Percentiles rank a stretch among this genome's conserved stretches.
phyloP scores from a whole-genome alignment of 371 early-diverging fungal genomes.

The Lichtheimia ramosa region DNA sequence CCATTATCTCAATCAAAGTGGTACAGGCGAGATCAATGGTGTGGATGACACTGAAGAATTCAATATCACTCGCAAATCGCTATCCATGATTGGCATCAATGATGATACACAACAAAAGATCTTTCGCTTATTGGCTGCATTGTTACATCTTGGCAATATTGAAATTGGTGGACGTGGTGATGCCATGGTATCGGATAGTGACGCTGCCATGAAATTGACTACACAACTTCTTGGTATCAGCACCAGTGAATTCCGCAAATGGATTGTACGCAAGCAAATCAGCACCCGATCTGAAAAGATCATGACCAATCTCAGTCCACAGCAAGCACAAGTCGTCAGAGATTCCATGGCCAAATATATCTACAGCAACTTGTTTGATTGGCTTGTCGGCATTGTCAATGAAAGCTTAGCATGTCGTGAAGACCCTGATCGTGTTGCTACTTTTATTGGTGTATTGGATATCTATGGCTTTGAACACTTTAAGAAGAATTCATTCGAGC shows the following conservation, averaged over 20 bases:
- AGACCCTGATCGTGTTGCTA: conserved; percentile 40
- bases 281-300: conserved; percentile 87
- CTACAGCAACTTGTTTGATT: conserved; percentile 91
- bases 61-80: conserved; percentile 76
- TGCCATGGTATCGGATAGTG: conserved; percentile 74
- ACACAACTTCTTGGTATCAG: conserved; percentile 78
- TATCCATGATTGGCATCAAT: conserved; percentile 83
- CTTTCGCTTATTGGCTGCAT: conserved; percentile 84
- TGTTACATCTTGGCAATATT: conserved; percentile 93
- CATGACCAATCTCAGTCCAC: conserved; percentile 69
- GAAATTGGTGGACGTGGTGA: conserved; percentile 72
- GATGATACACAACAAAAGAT: conserved; percentile 80
- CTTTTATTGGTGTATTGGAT: conserved; percentile 96
- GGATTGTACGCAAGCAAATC: conserved; percentile 91
- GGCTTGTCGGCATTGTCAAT: conserved; percentile 87
- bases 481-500: conserved; percentile 98
- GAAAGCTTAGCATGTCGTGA: conserved; percentile 63
- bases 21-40: conserved; percentile 73
- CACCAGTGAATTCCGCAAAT: conserved; percentile 75
- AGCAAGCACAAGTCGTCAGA: conserved; percentile 79
- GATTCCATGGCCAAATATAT: conserved; percentile 95
- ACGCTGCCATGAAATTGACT: conserved; percentile 66
- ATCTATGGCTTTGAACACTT: conserved; percentile 98
- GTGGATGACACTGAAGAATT: conserved; percentile 93
- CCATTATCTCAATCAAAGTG: conserved; percentile 87